Evolutionary conservation across 2,329 filamentous ascomycete genomes (phyloP).

Genomic region (Cyanodermella asteris): DNA sequence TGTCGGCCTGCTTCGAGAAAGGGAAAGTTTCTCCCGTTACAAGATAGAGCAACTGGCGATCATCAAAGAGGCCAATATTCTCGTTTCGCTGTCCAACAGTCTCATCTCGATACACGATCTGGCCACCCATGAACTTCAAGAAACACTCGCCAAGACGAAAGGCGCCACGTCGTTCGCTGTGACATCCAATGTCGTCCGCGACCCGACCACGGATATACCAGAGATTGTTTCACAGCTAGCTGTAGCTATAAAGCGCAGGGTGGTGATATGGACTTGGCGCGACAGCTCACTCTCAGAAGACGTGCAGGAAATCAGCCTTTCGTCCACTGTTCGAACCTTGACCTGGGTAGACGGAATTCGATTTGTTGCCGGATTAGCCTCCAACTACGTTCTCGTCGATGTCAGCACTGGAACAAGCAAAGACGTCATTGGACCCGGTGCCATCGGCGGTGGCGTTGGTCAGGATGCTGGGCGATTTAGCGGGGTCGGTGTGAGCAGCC

Average conservation of each 20-base stretch:
- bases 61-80: conserved; percentile 81
- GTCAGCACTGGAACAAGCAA: conserved; percentile 50
- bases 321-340: conserved; percentile 67
- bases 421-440: conserved; percentile 59
- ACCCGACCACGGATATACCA: conserved; percentile 65
- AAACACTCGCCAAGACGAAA: conserved; percentile 62
- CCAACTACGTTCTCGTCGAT: conserved; percentile 77
- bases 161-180: conserved; percentile 81
- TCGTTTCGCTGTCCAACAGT: conserved; percentile 78
- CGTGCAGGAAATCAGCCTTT: conserved; percentile 52
- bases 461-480: conserved; percentile 56
- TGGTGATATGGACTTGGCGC: conserved; percentile 88
- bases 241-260: conserved; percentile 75
- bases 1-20: conserved; percentile 70
- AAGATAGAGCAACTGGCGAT: conserved; percentile 85
- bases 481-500: conserved; percentile 60
- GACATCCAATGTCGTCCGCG: conserved; percentile 87
- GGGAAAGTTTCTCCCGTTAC: conserved; percentile 81
- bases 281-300: conserved; percentile 69
- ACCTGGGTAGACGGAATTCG: conserved; percentile 80
- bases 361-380: conserved; percentile 74
- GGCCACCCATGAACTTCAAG: conserved; percentile 59
- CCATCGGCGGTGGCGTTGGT: conserved; percentile 41
- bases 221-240: conserved; percentile 82
- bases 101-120: conserved; percentile 79